A percentile compares a stretch with the other conserved stretches of the same genome.
Evolutionary conservation across 176 grass and related monocot genomes (phyloP).

Genomic region (Cocos nucifera): DNA sequence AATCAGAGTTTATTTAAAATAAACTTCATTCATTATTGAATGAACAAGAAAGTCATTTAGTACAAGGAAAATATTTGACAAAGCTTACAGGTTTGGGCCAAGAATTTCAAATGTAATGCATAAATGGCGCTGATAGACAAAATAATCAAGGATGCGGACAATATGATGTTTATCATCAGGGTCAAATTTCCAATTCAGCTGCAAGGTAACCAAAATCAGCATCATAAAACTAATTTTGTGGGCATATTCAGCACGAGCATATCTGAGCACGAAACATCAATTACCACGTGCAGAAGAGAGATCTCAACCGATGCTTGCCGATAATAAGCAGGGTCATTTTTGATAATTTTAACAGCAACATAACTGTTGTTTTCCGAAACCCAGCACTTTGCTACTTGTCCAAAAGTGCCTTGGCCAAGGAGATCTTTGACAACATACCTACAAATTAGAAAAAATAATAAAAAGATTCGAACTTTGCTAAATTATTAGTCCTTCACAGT

Average conservation of each 20-base stretch:
- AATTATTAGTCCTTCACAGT: too few relatives aligned
- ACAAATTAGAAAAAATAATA: constrained; percentile 9
- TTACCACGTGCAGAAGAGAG: constrained; percentile 78
- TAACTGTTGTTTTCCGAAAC: constrained; percentile 59
- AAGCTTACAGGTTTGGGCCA: constrained; percentile 85
- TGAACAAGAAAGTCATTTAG: constrained; percentile 10
- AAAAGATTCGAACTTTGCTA: background rate
- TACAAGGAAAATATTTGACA: constrained; percentile 1
- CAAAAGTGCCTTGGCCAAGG: constrained; percentile 98
- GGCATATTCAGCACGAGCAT: background rate
- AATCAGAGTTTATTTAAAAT: constrained; percentile 11
- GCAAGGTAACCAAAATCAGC: constrained; percentile 14
- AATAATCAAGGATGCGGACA: constrained; percentile 94
- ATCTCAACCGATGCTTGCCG: constrained; percentile 85
- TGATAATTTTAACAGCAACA: constrained; percentile 96
- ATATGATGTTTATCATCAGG: constrained; percentile 94
- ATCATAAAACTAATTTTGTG: background rate
- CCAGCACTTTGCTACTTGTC: constrained; percentile 97
- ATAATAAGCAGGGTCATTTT: constrained; percentile 96
- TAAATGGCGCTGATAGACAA: constrained; percentile 77
- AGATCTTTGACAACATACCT: constrained; percentile 92
- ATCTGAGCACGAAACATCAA: constrained; percentile 2
- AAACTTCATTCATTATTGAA: constrained; percentile 1
- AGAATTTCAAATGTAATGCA: constrained; percentile 99
- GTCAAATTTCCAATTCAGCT: constrained; percentile 90